phyloP scores from a whole-genome alignment of 495 filamentous ascomycete species.

The Chaetomium fimeti region DNA sequence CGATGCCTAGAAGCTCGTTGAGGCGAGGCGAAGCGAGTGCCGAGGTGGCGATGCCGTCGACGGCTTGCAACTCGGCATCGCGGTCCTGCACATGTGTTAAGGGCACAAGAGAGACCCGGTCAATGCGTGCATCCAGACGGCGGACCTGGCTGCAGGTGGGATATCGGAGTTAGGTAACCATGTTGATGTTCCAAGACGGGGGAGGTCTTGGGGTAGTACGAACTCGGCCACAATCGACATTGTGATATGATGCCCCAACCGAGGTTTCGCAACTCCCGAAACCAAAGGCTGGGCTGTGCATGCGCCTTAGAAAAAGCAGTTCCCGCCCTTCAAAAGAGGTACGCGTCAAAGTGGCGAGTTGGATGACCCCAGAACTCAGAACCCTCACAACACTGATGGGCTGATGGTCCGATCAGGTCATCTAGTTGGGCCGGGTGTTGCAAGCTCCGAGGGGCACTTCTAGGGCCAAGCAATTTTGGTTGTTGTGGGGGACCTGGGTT shows the following conservation, averaged over 20 bases:
- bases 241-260: constrained; percentile 24
- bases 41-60: constrained; percentile 20
- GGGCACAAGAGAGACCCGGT: constrained; percentile 56
- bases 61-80: constrained; percentile 26
- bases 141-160: constrained; percentile 64
- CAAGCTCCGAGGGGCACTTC: constrained; percentile 23
- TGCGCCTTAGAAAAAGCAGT: background rate
- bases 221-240: constrained; percentile 72
- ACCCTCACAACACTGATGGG: background rate
- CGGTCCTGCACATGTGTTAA: constrained; percentile 33
- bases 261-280: constrained; percentile 22
- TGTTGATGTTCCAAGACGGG: background rate
- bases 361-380: constrained; percentile 5
- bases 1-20: constrained; percentile 58
- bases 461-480: constrained; percentile 21
- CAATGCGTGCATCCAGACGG: constrained; percentile 74
- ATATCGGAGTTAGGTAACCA: constrained; percentile 22
- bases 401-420: constrained; percentile 31
- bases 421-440: constrained; percentile 26
- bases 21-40: constrained; percentile 43
- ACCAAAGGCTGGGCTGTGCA: constrained; percentile 15
- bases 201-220: constrained; percentile 36
- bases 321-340: constrained; percentile 4
- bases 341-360: constrained; percentile 38
- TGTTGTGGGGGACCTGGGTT: constrained; percentile 28